Base-by-base conservation (phyloP, 1,284 basidiomycete genomes). In the Grifola frondosa region DNA sequence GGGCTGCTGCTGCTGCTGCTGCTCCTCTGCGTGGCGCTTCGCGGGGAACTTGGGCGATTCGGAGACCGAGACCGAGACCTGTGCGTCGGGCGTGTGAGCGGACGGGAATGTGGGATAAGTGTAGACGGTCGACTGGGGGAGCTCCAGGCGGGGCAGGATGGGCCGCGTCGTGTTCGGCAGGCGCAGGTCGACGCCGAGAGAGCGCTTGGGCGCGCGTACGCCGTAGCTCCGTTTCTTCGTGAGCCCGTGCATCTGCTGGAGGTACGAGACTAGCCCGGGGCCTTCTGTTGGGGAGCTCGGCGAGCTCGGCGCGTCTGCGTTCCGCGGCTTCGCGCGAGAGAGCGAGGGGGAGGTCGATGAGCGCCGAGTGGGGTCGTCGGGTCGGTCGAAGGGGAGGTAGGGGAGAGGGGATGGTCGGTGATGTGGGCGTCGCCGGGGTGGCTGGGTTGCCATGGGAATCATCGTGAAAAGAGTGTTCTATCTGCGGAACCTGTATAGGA, bases 181-280 rank as follows among this genome's bases (percentile, higher is more conserved):
- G 15, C 53, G 49, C 5, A 47, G 30, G 22, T 63, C 61, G 7
- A 47, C 49, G 12, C 40, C 25, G 6, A 54, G 44, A 2, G 50
- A 45, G 30, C 59, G 56, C 46, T 59, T 60, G 25, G 44, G 48
- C 13, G 44, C 49, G 44, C 59, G 61, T 8, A 50, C 40, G 2
- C 56, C 54, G 28, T 58, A 57, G 24, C 47, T 58, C 40, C 61
- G 52, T 44, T 61, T 62, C 47, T 64, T 64, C 7, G 60, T 60
- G 16, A 64, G 44, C 6, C 62, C 62, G 36, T 64, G 61, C 52
- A 60, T 57, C 35, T 61, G 59, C 46, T 63, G 60, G n/a, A 64
- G 53, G 42, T 59, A 63, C 13, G 53, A 57, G 29, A 64, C 62
- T 8, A 64, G 53, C 7, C 59, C 56, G 20, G 51, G 54, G 16